A percentile compares a stretch with the other conserved stretches of the same genome.
phyloP scores from a whole-genome alignment of 2,329 filamentous ascomycete genomes.

The Huntiella omanensis region DNA sequence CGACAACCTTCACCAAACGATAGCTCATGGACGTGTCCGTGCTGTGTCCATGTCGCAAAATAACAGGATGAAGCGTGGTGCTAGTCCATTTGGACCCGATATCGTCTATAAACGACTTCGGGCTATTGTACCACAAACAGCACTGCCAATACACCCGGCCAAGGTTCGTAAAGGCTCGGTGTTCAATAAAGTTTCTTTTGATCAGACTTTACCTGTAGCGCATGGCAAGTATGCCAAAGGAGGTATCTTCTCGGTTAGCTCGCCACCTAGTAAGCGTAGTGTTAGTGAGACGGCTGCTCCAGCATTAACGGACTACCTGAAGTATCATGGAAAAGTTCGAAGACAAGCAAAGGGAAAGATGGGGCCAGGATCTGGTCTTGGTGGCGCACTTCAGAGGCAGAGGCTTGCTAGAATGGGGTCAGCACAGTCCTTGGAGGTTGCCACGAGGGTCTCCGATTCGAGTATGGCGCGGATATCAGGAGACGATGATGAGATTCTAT shows the following conservation, averaged over 20 bases:
- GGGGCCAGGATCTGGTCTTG: too few species aligned
- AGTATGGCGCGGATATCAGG: slow-evolving; percentile 1
- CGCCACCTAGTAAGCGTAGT: slow-evolving; percentile 17
- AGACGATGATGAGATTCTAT: slow-evolving; percentile 15
- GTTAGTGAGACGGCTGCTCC: slow-evolving; percentile 19
- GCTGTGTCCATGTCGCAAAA: slow-evolving; percentile 14
- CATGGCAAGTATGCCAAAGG: slow-evolving; percentile 40
- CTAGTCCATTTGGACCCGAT: slow-evolving; percentile 38
- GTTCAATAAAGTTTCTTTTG: slow-evolving; percentile 36
- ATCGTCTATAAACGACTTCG: slow-evolving; percentile 39
- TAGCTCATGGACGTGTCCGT: slow-evolving; percentile 1
- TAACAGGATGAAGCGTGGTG: slow-evolving; percentile 25
- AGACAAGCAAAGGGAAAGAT: slow-evolving; percentile 5
- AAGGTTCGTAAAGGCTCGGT: slow-evolving; percentile 24
- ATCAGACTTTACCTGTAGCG: slow-evolving; percentile 31
- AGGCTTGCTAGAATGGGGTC: too few species aligned
- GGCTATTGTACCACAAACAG: slow-evolving; percentile 23
- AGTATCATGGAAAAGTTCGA: slow-evolving; percentile 26
- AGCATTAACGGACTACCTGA: slow-evolving; percentile 29
- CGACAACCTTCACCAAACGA: slow-evolving; percentile 17
- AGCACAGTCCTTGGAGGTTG: too few species aligned
- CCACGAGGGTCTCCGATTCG: too few species aligned
- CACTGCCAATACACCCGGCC: slow-evolving; percentile 10
- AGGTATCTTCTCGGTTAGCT: slow-evolving; percentile 31
- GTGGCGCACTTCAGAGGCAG: too few species aligned